Conservation (phyloP, 2,329 filamentous ascomycete species). For the Aspergillus fumigatiaffinis region DNA sequence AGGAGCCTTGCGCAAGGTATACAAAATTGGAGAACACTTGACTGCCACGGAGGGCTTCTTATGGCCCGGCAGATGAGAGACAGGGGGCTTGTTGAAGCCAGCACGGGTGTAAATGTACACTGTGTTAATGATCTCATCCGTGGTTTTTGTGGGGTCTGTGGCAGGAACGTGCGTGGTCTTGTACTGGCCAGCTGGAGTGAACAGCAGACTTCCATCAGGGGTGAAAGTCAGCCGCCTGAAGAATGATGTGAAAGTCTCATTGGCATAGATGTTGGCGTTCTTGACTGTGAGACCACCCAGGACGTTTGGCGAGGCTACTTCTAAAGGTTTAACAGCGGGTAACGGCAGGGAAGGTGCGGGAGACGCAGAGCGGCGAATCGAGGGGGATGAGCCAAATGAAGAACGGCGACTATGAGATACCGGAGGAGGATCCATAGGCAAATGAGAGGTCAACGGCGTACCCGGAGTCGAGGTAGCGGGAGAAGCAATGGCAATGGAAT, state of each 20-base stretch:
- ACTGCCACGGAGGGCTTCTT: conserved; percentile 98
- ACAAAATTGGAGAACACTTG: conserved; percentile 86
- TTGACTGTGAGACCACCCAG: conserved; percentile 63
- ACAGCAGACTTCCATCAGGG: conserved; percentile 86
- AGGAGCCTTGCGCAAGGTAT: conserved; percentile 67
- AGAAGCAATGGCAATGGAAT: conserved; percentile 62
- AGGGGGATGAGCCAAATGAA: conserved; percentile 76
- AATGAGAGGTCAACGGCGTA: conserved; percentile 80
- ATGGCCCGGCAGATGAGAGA: conserved; percentile 91
- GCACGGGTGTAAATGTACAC: conserved; percentile 97
- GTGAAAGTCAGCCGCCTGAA: conserved; percentile 92
- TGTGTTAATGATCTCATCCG: conserved; percentile 88
- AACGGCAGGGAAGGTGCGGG: conserved; percentile 91
- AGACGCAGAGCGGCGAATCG: conserved; percentile 79
- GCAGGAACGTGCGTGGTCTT: conserved; percentile 70
- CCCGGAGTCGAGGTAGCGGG: conserved; percentile 88
- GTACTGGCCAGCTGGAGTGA: conserved; percentile 94
- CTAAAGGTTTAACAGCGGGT: conserved; percentile 91
- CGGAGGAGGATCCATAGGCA: conserved; percentile 95
- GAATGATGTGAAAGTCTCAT: conserved; percentile 95
- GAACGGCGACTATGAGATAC: conserved; percentile 92
- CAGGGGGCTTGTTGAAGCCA: conserved; percentile 92
- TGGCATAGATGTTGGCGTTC: conserved; percentile 89
- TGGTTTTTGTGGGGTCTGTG: conserved; percentile 65
- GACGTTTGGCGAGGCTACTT: conserved; percentile 73